A percentile compares a stretch with the other conserved stretches of the same genome.
Conservation (phyloP, 805 yeast species). For the Candida sanyiensis region DNA sequence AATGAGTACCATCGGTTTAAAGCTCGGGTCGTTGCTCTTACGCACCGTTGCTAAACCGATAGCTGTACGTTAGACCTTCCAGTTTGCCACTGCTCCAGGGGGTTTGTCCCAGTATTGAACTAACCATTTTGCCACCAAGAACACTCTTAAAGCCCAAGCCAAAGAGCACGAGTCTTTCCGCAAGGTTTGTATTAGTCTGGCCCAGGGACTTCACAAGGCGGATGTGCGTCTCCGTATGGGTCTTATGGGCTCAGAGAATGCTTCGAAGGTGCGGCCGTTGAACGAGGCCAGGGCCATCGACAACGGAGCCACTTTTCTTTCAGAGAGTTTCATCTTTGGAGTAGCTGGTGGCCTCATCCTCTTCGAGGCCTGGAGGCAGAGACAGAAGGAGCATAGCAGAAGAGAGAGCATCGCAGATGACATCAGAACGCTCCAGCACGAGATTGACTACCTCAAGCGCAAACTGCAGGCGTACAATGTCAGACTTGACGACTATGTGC, state of each 20-base stretch:
- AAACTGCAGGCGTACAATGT: slow-evolving; percentile 40
- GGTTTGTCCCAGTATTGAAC: slow-evolving; percentile 8
- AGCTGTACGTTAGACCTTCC: slow-evolving; percentile 37
- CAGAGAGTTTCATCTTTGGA: slow-evolving; percentile 70
- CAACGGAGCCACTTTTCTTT: slow-evolving; percentile 71
- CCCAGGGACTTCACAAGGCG: slow-evolving; percentile 63
- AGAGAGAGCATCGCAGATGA: slow-evolving; percentile 69
- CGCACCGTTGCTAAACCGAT: slow-evolving; percentile 78
- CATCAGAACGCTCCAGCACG: slow-evolving; percentile 61
- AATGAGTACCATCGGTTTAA: slow-evolving; percentile 76
- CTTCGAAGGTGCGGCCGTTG: slow-evolving; percentile 59
- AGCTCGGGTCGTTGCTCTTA: slow-evolving; percentile 63
- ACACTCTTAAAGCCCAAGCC: slow-evolving; percentile 65
- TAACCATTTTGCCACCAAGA: slow-evolving; percentile 25
- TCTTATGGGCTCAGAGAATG: slow-evolving; percentile 31
- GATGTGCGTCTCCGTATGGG: slow-evolving; percentile 59
- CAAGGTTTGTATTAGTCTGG: slow-evolving; percentile 56
- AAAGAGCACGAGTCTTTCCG: slow-evolving; percentile 63
- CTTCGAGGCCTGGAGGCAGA: slow-evolving; percentile 63
- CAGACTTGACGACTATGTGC: slow-evolving; percentile 43
- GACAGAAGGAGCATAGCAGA: slow-evolving; percentile 55
- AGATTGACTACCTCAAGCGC: slow-evolving; percentile 51
- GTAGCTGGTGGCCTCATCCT: slow-evolving; percentile 76
- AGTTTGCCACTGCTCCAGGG: background rate
- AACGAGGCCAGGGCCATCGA: slow-evolving; percentile 81